A percentile compares a stretch with the other conserved stretches of the same genome.
These are phyloP conservation scores for Betula pendula DNA, from an alignment of 306 rosid species.

Conservation along the genomic window DNA sequence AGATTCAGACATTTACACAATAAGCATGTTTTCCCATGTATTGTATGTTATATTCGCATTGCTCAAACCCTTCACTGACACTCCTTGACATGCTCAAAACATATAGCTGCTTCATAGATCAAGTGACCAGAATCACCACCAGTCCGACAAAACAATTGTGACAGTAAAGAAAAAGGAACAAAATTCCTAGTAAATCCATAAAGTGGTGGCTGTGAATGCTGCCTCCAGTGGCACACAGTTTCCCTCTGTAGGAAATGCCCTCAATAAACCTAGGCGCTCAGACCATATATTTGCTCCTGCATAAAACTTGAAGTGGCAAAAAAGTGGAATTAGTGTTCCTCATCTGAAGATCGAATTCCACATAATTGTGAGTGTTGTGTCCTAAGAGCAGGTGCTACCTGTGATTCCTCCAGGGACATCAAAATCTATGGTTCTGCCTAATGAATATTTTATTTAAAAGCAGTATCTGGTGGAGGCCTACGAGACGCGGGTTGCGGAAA, in stretches of 20 bases:
- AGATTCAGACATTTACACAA: not conserved
- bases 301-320: not conserved
- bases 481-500: slow-evolving; percentile 70
- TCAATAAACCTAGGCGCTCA: not conserved
- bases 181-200: not conserved
- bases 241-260: not conserved
- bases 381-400: slow-evolving; percentile 6
- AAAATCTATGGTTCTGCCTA: not conserved
- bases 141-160: not conserved
- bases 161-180: not conserved
- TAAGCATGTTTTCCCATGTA: not conserved
- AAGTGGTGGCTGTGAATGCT: not conserved
- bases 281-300: not conserved
- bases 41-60: not conserved
- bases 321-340: not conserved
- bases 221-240: not conserved
- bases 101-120: not conserved
- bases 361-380: not conserved
- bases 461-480: slow-evolving; percentile 92
- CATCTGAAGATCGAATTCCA: not conserved
- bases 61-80: not conserved
- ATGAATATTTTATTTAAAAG: slow-evolving; percentile 8
- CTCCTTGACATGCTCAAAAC: not conserved
- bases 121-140: not conserved
- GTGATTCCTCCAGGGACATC: not conserved